These are phyloP conservation scores for Sporothrix phasma DNA, from an alignment of 2,329 filamentous ascomycete genomes.

Conservation along the genomic window DNA sequence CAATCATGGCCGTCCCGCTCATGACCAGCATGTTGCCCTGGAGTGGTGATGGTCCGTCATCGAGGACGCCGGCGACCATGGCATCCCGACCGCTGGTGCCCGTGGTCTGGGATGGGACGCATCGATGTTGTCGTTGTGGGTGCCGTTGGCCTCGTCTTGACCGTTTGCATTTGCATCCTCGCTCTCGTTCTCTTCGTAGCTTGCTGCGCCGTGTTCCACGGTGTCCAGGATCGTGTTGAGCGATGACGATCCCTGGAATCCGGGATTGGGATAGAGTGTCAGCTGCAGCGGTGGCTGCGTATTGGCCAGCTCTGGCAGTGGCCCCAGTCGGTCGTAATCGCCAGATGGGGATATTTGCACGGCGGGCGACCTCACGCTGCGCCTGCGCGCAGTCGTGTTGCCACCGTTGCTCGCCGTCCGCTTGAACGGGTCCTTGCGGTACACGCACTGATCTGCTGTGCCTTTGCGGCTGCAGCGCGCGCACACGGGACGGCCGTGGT, in stretches of 20 bases:
- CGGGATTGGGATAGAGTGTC: slow-evolving; percentile 10
- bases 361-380: neutral
- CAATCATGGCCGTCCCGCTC: slow-evolving; percentile 12
- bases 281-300: neutral
- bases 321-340: neutral
- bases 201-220: neutral
- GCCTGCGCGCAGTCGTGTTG: neutral
- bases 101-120: neutral
- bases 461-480: slow-evolving; percentile 9
- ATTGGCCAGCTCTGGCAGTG: neutral
- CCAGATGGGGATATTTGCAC: neutral
- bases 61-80: neutral
- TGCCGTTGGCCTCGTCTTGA: neutral
- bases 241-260: slow-evolving; percentile 10
- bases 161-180: neutral
- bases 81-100: neutral
- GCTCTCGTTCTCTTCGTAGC: neutral
- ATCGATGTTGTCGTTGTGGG: neutral
- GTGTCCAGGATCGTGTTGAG: slow-evolving; percentile 12
- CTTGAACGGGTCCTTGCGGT: slow-evolving; percentile 12
- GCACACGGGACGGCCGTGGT: slow-evolving; percentile 9
- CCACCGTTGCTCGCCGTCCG: neutral
- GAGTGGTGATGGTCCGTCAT: neutral
- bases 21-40: slow-evolving; percentile 7
- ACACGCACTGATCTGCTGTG: neutral